Percentiles rank a stretch among this genome's conserved stretches.
Evolutionary conservation across 257 asterid genomes (phyloP).

Genomic region (Solanum lycopersicoides): DNA sequence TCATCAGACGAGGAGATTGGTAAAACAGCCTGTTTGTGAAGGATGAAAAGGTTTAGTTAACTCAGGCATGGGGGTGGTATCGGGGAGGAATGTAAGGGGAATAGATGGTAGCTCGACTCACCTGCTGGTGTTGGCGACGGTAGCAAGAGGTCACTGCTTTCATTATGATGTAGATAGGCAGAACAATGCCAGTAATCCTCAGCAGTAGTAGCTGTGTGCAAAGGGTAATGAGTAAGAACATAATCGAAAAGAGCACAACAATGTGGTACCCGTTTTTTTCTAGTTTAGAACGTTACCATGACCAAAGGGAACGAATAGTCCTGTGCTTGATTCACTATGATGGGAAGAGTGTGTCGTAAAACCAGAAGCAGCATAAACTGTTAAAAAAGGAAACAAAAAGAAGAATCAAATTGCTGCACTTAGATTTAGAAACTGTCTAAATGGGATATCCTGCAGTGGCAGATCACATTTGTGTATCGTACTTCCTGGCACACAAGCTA

Average conservation of each 20-base stretch:
- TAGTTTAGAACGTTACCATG: constrained; percentile 42
- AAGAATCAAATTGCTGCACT: neutral
- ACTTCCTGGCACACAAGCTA: neutral
- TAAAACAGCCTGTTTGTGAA: constrained; percentile 24
- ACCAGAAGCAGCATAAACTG: constrained; percentile 87
- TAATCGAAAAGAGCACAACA: neutral
- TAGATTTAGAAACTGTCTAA: neutral
- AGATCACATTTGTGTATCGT: neutral
- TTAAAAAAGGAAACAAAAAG: neutral
- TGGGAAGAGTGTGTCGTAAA: constrained; percentile 74
- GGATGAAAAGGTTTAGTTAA: neutral
- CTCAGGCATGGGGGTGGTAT: neutral
- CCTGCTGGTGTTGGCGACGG: constrained; percentile 49
- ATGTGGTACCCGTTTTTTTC: neutral
- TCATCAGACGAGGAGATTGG: constrained; percentile 32
- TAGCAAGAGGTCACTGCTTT: constrained; percentile 60
- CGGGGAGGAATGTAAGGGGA: neutral
- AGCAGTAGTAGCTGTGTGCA: constrained; percentile 59
- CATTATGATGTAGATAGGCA: constrained; percentile 76
- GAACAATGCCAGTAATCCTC: constrained; percentile 53
- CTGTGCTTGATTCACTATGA: constrained; percentile 55
- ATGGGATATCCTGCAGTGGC: neutral
- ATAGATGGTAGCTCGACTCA: neutral
- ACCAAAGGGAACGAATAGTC: constrained; percentile 57
- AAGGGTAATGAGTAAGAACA: constrained; percentile 3